Percentiles rank a stretch among this genome's conserved stretches.
These are phyloP conservation scores for Solanum hybrid DNA, from an alignment of 305 asterid genomes.

Conservation along the genomic window DNA sequence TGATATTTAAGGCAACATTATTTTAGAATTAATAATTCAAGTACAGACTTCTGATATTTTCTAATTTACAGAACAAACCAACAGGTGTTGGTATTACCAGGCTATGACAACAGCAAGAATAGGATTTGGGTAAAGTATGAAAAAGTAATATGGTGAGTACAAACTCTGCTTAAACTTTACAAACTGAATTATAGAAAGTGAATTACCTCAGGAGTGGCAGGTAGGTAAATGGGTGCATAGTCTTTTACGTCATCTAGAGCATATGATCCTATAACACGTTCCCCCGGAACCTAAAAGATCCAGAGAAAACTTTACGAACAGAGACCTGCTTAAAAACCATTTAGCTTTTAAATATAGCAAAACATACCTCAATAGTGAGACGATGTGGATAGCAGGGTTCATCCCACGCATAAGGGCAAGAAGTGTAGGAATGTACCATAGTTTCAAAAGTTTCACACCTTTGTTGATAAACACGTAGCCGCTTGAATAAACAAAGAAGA, in stretches of 20 bases:
- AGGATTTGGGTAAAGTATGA: neutral
- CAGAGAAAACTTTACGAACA: neutral
- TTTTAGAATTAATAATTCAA: neutral
- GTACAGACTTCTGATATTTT: neutral
- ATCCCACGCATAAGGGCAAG: slow-evolving; percentile 92
- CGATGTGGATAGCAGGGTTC: slow-evolving; percentile 95
- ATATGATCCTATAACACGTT: slow-evolving; percentile 74
- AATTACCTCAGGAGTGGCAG: slow-evolving; percentile 77
- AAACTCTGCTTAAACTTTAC: neutral
- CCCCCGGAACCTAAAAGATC: slow-evolving; percentile 71
- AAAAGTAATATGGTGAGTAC: neutral
- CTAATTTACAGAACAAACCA: neutral
- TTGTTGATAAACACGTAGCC: slow-evolving; percentile 88
- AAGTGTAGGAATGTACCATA: slow-evolving; percentile 71
- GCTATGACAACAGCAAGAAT: neutral
- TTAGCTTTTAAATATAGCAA: slow-evolving; percentile 3
- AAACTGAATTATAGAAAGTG: neutral
- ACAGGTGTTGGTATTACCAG: neutral
- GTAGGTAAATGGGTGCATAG: slow-evolving; percentile 55
- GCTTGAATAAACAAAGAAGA: slow-evolving; percentile 38
- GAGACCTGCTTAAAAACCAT: neutral
- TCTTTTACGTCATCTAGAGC: slow-evolving; percentile 70
- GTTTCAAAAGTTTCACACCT: slow-evolving; percentile 94
- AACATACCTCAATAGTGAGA: slow-evolving; percentile 74
- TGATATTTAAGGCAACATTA: neutral